Base-by-base conservation (phyloP, 2,329 filamentous ascomycete species). In the Pseudogymnoascus sp. region DNA sequence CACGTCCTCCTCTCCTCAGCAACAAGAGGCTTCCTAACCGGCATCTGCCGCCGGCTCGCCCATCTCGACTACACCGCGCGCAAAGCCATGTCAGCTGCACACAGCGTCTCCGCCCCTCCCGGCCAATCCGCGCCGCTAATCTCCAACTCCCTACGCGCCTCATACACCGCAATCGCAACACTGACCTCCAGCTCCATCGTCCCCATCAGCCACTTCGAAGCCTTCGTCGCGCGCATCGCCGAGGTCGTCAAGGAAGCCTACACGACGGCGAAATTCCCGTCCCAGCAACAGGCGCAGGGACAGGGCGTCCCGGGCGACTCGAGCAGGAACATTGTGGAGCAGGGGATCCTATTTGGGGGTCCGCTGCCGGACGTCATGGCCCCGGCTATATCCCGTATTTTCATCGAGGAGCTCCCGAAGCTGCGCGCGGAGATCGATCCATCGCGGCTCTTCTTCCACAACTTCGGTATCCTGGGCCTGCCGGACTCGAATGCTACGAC, bases 1-100 rank as follows among this genome's bases (percentile, higher is more conserved):
- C 84, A 88, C 67, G 76, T 88, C 50, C 72, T 95, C 19, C 82
- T 96, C 31, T 89, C 87, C 70, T 92, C 89, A 31, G 86, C 88
- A 61, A 88, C 88, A 10, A 84, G 91, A 11, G 84, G 85, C 19
- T 88, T 93, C 66, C 79, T 96, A 21, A 84, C 85, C 26, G 85
- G 88, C 31, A 80, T 86, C 59, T 89, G 85, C 72, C 85, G 85
- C 42, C 83, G 87, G 31, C 78, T 92, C 21, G 74, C 77, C 3
- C 82, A 86, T 66, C 76, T 89, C 67, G 80, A 86, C 62, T 72
- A 69, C 53, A 72, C 73, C 35, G 72, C 72, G 7, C 69, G 69
- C 13, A 72, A 70, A 66, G 70, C 70, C 5, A 71, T 72, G 62
- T 64, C 46, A 2, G 29, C 62, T 21, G 26, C 60, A 3, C 64